Evolutionary conservation across 2,329 filamentous ascomycete species (phyloP).

Genomic region (Colletotrichum abscissum): DNA sequence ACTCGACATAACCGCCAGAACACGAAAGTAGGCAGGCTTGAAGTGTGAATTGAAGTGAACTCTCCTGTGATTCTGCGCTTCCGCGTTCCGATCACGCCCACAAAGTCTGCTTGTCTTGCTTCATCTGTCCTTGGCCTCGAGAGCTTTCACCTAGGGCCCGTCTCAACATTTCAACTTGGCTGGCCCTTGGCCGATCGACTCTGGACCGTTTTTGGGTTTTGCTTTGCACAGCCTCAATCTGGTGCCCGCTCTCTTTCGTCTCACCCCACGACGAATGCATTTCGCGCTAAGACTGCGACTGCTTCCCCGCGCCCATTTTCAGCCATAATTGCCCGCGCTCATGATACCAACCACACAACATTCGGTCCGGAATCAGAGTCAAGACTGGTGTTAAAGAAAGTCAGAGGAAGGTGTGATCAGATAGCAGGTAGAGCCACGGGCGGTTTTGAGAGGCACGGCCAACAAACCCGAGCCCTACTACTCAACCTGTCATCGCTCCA

Average conservation of each 20-base stretch:
- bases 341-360: neutral
- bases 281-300: neutral
- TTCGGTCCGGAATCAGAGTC: neutral
- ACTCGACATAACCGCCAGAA: neutral
- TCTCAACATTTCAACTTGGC: neutral
- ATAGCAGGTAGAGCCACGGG: neutral
- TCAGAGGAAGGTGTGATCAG: neutral
- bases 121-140: no score
- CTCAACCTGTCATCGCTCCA: neutral
- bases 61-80: neutral
- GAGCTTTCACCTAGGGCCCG: neutral
- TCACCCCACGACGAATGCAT: slow-evolving; percentile 20
- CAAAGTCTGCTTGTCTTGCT: neutral
- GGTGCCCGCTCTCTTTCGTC: slow-evolving; percentile 21
- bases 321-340: neutral
- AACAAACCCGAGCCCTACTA: neutral
- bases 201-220: neutral
- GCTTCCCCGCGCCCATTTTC: neutral
- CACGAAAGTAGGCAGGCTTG: neutral
- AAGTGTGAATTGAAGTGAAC: no score
- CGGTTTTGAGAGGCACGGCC: neutral
- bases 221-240: slow-evolving; percentile 32
- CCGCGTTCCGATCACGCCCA: neutral
- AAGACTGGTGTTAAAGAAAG: neutral
- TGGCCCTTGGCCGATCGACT: neutral